These are phyloP conservation scores for Epithemia pelagica DNA, from an alignment of 108 stramenopile genomes.

Conservation along the genomic window DNA sequence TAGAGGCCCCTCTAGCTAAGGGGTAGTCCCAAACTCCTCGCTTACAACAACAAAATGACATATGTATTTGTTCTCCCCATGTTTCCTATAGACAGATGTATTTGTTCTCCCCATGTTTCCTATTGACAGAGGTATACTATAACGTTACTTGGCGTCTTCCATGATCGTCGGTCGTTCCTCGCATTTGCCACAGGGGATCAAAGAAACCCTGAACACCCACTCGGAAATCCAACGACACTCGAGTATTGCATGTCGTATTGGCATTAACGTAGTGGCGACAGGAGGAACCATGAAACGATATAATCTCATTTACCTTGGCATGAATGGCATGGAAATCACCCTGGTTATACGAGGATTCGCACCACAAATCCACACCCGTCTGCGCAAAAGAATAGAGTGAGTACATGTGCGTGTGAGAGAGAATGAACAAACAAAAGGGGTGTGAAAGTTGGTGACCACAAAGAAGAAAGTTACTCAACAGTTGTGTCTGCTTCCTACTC, in stretches of 20 bases:
- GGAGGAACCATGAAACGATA: conserved; percentile 77
- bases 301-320: conserved; percentile 54
- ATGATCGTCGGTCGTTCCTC: conserved; percentile 81
- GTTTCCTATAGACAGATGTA: too few relatives aligned
- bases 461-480: too few relatives aligned
- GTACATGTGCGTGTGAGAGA: too few relatives aligned
- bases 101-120: too few relatives aligned
- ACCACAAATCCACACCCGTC: conserved; percentile 72
- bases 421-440: too few relatives aligned
- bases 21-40: too few relatives aligned
- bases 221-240: conserved; percentile 82
- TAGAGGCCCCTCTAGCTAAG: too few relatives aligned
- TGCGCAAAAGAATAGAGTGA: too few relatives aligned
- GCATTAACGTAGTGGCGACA: conserved; percentile 77
- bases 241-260: conserved; percentile 56
- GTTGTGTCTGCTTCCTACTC: too few relatives aligned
- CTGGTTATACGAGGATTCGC: conserved; percentile 36
- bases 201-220: conserved; percentile 82
- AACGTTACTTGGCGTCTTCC: conserved; percentile 47
- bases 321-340: conserved; percentile 71
- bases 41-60: too few relatives aligned
- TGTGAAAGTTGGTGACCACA: too few relatives aligned
- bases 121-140: conserved; percentile 15
- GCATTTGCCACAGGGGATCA: conserved; percentile 83
- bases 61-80: too few relatives aligned